Conservation (phyloP, 768 basidiomycete genomes). For the Amanita subjunquillea region DNA sequence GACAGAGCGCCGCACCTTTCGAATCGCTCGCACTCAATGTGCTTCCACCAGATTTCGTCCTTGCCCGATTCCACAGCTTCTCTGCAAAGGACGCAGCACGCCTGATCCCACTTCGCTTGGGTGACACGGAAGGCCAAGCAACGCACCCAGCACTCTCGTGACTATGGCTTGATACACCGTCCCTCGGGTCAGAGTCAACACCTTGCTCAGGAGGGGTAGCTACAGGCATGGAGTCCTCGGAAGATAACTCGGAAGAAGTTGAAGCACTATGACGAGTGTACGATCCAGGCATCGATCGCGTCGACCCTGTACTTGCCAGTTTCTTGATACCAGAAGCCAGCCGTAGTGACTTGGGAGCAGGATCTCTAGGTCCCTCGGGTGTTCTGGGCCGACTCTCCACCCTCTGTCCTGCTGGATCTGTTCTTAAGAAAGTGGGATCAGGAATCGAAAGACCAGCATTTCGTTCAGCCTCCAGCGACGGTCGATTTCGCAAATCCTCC, state of each 20-base stretch:
- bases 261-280: slow-evolving; percentile 52
- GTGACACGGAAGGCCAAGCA: slow-evolving; percentile 38
- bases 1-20: slow-evolving; percentile 25
- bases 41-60: slow-evolving; percentile 45
- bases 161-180: slow-evolving; percentile 17
- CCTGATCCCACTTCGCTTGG: slow-evolving; percentile 40
- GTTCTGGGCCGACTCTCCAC: neutral
- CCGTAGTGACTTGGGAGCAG: neutral
- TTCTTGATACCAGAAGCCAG: neutral
- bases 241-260: slow-evolving; percentile 49
- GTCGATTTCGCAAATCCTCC: slow-evolving; percentile 3
- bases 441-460: neutral
- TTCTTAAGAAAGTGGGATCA: neutral
- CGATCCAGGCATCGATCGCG: slow-evolving; percentile 19
- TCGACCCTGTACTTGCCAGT: neutral
- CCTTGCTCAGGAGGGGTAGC: slow-evolving; percentile 45
- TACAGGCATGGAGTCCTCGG: slow-evolving; percentile 57
- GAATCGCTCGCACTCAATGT: slow-evolving; percentile 25
- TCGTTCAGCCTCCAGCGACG: slow-evolving; percentile 1
- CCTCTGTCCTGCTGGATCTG: neutral
- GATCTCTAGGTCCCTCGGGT: neutral
- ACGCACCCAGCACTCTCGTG: slow-evolving; percentile 14
- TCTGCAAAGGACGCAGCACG: slow-evolving; percentile 52
- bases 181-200: slow-evolving; percentile 15
- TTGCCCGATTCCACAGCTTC: slow-evolving; percentile 42